Evolutionary conservation across 495 filamentous ascomycete species (phyloP).

Genomic region (Gamarada debralockiae): DNA sequence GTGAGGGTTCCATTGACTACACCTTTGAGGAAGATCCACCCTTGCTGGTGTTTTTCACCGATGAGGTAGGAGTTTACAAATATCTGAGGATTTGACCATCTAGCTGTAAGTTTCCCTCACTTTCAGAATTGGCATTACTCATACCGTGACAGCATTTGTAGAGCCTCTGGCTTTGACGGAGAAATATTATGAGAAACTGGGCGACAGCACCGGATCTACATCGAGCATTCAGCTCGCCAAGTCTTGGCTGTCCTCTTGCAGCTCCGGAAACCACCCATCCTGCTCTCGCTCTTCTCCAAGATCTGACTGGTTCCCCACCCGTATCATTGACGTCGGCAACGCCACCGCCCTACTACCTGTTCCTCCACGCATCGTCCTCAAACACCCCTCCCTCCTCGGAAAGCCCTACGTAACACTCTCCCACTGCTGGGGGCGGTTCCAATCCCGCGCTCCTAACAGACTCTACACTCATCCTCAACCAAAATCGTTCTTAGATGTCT

Average conservation of each 20-base stretch:
- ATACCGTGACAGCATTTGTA: background rate
- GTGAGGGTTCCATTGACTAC: background rate
- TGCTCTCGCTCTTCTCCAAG: background rate
- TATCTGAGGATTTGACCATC: background rate
- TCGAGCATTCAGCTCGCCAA: background rate
- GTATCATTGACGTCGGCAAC: background rate
- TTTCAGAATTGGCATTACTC: background rate
- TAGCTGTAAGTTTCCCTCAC: background rate
- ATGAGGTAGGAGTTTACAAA: background rate
- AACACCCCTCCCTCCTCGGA: background rate
- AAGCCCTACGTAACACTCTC: background rate
- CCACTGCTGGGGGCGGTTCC: background rate
- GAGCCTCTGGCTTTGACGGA: background rate
- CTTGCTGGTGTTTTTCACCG: background rate
- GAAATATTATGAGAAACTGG: background rate
- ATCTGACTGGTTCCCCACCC: background rate
- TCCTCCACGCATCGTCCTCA: background rate
- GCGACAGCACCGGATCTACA: background rate
- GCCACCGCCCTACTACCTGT: background rate
- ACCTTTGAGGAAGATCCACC: background rate
- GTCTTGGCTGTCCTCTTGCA: background rate
- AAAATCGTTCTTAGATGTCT: too few relatives aligned
- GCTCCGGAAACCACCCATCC: background rate
- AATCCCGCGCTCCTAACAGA: background rate
- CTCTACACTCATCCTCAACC: background rate